These are phyloP conservation scores for Dryas alaskensis DNA, from an alignment of 306 rosid species.

Conservation along the genomic window DNA sequence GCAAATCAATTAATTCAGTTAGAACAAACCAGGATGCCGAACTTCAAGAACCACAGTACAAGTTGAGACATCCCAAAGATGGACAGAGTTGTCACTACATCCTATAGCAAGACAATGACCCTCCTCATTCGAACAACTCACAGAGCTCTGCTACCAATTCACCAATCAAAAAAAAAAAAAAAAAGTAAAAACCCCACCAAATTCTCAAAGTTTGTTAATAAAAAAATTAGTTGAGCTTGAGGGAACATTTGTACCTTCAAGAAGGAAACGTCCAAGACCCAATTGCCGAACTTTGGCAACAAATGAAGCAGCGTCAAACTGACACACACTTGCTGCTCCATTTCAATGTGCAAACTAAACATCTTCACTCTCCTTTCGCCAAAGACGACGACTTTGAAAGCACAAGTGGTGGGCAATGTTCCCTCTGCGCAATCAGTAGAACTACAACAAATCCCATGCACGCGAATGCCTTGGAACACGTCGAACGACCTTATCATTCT, in stretches of 20 bases:
- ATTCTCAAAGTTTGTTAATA: constrained; percentile 1
- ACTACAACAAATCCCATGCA: constrained; percentile 66
- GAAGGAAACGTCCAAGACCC: constrained; percentile 90
- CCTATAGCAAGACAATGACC: constrained; percentile 62
- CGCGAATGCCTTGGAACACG: constrained; percentile 85
- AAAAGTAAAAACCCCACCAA: neutral
- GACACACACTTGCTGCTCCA: constrained; percentile 22
- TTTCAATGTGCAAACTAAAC: constrained; percentile 39
- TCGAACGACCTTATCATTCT: constrained; percentile 42
- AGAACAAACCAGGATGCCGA: constrained; percentile 78
- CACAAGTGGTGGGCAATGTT: constrained; percentile 5
- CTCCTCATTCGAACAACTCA: constrained; percentile 35
- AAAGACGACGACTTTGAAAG: constrained; percentile 48
- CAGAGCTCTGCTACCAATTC: constrained; percentile 39
- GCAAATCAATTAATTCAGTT: constrained; percentile 5
- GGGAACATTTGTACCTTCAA: constrained; percentile 47
- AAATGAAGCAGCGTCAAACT: constrained; percentile 37
- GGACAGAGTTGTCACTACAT: constrained; percentile 81
- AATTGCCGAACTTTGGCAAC: constrained; percentile 67
- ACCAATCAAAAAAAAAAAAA: constrained; percentile 7
- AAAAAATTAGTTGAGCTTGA: neutral
- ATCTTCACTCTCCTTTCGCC: constrained; percentile 80
- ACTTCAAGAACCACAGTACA: constrained; percentile 52
- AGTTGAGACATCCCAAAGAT: constrained; percentile 67
- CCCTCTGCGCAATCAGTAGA: constrained; percentile 5